Evolutionary conservation across 257 asterid species (phyloP), one percentile per base, ranked within the genome.

Genomic region (Petunia secreta): DNA sequence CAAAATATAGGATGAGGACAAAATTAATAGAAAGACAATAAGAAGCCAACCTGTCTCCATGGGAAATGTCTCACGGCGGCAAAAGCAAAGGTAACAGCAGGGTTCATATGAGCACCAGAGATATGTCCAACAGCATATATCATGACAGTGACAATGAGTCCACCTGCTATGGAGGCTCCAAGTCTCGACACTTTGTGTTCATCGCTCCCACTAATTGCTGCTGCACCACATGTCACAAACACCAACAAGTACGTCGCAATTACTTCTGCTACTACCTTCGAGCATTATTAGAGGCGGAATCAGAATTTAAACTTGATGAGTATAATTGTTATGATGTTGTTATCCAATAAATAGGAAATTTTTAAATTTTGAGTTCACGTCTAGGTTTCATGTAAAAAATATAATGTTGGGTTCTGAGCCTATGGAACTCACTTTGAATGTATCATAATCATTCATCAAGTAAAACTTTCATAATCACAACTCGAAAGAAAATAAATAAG

Each of bases 61-160:
- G 97, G 98, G 59, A 92, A 92, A 80, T 89, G 95, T 83, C 92
- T 84, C 53, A 84, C 91, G 80, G 92, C 91, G 8, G 97, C 97
- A 54, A 94, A 92, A 52, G 97, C 97, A 0, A 91, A 78, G 78
- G 98, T 92, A 39, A 94, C 97, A 40, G 97, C 98, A 4, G 98
- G 97, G 78, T 94, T 94, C 97, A 91, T 94, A 79, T 94, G 98
- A 2, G 98, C 98, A 46, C 97, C 97, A 40, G 97, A 94, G 77
- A 94, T 90, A 81, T 92, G 98, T 11, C 98, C 98, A 46, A 94
- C 97, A 6, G 98, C 97, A 57, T 94, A 92, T 57, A 94, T 92
- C 97, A 92, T 91, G 10, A 91, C 97, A 37, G 97, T 92, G 8
- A 94, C 94, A n/a, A 92, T 87, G 9, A 94, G 96, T 2, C 98